Evolutionary conservation across 1,284 basidiomycete species (phyloP).

Genomic region (Fistulina hepatica): DNA sequence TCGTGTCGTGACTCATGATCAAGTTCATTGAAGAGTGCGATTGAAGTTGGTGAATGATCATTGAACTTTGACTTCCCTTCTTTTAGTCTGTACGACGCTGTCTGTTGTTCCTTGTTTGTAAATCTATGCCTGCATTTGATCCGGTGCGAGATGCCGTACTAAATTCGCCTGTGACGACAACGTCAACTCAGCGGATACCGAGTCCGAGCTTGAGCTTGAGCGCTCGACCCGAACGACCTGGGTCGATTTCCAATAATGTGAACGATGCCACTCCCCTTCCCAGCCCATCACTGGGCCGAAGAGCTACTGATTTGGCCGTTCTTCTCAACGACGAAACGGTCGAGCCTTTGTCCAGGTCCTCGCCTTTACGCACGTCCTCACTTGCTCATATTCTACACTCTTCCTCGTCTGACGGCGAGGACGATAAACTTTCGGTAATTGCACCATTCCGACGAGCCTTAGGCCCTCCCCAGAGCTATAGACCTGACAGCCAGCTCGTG

Average conservation of each 20-base stretch:
- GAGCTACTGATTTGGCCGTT: conserved; percentile 60
- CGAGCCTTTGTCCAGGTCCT: conserved; percentile 25
- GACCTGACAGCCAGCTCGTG: conserved; percentile 15
- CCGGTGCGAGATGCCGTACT: conserved; percentile 73
- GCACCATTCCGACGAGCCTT: conserved; percentile 28
- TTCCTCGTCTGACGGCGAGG: conserved; percentile 26
- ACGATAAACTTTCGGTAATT: conserved; percentile 30
- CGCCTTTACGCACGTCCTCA: conserved; percentile 31
- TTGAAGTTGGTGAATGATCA: too few species aligned
- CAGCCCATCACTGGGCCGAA: conserved; percentile 39
- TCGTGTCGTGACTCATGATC: too few species aligned
- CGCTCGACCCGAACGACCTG: conserved; percentile 3
- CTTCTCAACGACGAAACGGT: conserved; percentile 52
- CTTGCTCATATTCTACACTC: conserved; percentile 43
- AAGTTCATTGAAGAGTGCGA: too few species aligned
- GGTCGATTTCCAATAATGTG: conserved; percentile 10
- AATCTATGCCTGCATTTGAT: conserved; percentile 73
- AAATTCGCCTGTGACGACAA: conserved; percentile 51
- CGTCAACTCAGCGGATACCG: conserved; percentile 11
- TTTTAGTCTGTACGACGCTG: too few species aligned
- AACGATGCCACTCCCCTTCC: conserved; percentile 24
- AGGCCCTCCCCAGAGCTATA: conserved; percentile 11
- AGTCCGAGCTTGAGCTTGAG: conserved; percentile 7
- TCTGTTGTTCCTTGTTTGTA: too few species aligned
- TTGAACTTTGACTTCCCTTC: too few species aligned